These are phyloP conservation scores for Globisporangium ultimum DNA, from an alignment of 352 stramenopile genomes.

Conservation along the genomic window DNA sequence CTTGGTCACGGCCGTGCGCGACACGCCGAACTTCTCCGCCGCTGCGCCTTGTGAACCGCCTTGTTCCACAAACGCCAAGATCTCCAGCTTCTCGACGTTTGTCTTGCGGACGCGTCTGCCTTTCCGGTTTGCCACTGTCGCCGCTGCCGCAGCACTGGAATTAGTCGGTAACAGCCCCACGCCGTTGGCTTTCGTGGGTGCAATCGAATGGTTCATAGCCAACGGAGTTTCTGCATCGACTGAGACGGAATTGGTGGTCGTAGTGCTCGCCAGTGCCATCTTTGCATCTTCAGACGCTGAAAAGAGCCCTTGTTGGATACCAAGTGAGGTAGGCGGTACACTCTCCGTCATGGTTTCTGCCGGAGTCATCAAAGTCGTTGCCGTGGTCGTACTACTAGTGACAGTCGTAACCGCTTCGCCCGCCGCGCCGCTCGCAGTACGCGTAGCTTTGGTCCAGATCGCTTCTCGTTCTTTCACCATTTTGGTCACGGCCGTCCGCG, in stretches of 20 bases:
- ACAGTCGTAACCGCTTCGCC: neutral
- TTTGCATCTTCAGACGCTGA: neutral
- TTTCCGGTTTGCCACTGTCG: constrained; percentile 21
- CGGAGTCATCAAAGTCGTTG: neutral
- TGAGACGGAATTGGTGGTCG: neutral
- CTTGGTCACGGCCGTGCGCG: constrained; percentile 78
- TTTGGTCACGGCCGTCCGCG: constrained; percentile 51
- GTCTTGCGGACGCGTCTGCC: constrained; percentile 73
- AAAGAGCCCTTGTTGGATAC: neutral
- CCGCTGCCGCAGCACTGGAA: neutral
- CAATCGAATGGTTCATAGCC: neutral
- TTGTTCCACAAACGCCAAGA: constrained; percentile 75
- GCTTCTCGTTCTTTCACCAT: constrained; percentile 54
- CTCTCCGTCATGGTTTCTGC: neutral
- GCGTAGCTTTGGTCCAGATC: constrained; percentile 19
- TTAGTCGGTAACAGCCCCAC: neutral
- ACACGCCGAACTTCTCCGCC: constrained; percentile 79
- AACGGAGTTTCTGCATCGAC: neutral
- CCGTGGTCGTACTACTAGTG: neutral
- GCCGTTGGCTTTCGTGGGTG: neutral
- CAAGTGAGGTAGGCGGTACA: neutral
- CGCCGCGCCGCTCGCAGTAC: neutral
- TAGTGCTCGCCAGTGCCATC: neutral
- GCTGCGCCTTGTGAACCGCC: constrained; percentile 72
- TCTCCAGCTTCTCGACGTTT: constrained; percentile 81